Conservation (phyloP, 2,329 filamentous ascomycete genomes). For the Ascochyta clinopodiicola region DNA sequence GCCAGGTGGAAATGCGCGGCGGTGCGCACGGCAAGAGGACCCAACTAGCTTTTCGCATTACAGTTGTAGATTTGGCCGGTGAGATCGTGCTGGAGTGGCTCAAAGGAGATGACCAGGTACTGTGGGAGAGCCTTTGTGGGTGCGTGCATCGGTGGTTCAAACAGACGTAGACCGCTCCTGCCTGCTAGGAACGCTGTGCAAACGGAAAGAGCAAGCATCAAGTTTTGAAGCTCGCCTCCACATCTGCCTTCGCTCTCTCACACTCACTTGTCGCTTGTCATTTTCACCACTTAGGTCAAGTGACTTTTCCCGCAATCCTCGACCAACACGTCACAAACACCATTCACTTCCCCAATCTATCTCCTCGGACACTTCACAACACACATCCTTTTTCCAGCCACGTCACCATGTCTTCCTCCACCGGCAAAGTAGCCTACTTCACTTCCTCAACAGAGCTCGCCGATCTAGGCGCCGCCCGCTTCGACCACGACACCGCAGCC, state of each 20-base stretch:
- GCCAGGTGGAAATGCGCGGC: slow-evolving; percentile 23
- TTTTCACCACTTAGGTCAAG: not conserved
- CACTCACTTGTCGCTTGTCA: not conserved
- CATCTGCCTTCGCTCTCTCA: not conserved
- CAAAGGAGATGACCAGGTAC: slow-evolving; percentile 72
- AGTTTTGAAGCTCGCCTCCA: not conserved
- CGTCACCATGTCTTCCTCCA: not conserved
- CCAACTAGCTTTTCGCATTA: slow-evolving; percentile 45
- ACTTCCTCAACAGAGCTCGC: slow-evolving; percentile 27
- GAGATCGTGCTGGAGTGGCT: slow-evolving; percentile 69
- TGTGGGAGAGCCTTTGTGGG: slow-evolving; percentile 89
- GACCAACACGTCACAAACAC: not conserved
- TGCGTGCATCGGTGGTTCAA: slow-evolving; percentile 54
- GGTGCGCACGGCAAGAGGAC: not conserved
- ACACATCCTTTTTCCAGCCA: not conserved
- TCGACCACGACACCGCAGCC: slow-evolving; percentile 41
- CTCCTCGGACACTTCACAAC: not conserved
- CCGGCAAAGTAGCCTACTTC: slow-evolving; percentile 13
- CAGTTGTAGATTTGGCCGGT: slow-evolving; percentile 40
- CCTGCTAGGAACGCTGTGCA: not conserved
- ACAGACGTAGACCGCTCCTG: not conserved
- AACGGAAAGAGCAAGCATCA: not conserved
- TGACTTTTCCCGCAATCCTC: too few relatives aligned
- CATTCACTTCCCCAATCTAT: too few relatives aligned
- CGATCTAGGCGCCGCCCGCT: slow-evolving; percentile 39